Evolutionary conservation across 2,329 filamentous ascomycete genomes (phyloP), one percentile per base, ranked within the genome.

Genomic region (Davidsoniella eucalypti): DNA sequence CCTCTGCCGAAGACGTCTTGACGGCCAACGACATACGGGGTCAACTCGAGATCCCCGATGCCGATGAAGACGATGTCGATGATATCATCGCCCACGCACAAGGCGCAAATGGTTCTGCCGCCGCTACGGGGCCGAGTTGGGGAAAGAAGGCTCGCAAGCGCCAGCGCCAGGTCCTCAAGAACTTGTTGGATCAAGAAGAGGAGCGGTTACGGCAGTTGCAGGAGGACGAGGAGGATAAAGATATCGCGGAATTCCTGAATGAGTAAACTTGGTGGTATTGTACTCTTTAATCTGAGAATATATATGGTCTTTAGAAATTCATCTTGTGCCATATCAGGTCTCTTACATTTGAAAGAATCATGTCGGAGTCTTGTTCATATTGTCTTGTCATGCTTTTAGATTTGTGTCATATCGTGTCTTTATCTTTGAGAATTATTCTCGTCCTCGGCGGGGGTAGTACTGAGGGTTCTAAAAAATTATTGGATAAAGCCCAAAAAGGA

Each of bases 201-300:
- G 69, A 75, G 65, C 63, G 65, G 58, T 64, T 75, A 57, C 67
- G 72, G 56, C 71, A 76, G 58, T 61, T 67, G 46, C 63, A 67
- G 53, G 78, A 80, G 57, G 76, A 80, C 52, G 72, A 84, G 56
- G 77, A 82, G 54, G 81, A 86, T 62, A 82, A 83, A 65, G 82
- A 87, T 61, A 82, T 88, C 57, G 74, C 78, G 60, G 80, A 87
- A 64, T 77, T 82, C 58, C 63, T 87, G 61, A 70, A 50, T 26
- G 47, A 55, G 46, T 55, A 53, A 17, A 16, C 17, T 16, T 16
- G 26, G 40, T 33, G 29, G 29, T 9, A 12, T 33, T 9, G 26
- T 9, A 33, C 29, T 33, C 29, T 33, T 9, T 33, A 10, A 33
- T 33, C 6, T 33, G 29, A 9, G 8, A 12, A 33, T 33, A 12